phyloP scores from a whole-genome alignment of 352 stramenopile species.

The Albugo laibachii region DNA sequence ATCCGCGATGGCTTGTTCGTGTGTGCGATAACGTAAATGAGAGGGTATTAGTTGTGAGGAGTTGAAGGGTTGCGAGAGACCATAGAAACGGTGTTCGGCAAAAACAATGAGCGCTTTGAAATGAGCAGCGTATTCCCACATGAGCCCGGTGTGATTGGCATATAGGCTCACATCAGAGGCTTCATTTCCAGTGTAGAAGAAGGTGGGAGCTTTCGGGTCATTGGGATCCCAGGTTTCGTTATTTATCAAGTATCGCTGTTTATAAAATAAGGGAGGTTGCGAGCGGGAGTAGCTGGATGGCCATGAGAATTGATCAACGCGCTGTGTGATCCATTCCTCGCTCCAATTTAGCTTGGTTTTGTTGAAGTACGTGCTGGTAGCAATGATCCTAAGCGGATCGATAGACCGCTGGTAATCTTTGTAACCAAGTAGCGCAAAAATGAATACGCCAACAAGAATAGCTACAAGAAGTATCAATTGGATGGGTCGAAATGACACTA shows the following conservation, averaged over 20 bases:
- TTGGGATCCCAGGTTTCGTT: slow-evolving; percentile 56
- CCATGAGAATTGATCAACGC: slow-evolving; percentile 80
- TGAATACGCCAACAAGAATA: too few relatives aligned
- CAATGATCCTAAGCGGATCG: too few relatives aligned
- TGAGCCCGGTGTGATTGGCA: slow-evolving; percentile 86
- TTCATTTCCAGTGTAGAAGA: slow-evolving; percentile 92
- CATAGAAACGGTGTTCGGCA: slow-evolving; percentile 93
- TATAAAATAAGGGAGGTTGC: slow-evolving; percentile 27
- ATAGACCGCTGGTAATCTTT: too few relatives aligned
- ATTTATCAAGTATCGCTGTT: slow-evolving; percentile 82
- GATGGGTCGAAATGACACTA: too few relatives aligned
- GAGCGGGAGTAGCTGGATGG: slow-evolving; percentile 10
- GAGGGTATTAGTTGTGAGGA: slow-evolving; percentile 23
- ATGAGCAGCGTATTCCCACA: slow-evolving; percentile 83
- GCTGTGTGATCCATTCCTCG: slow-evolving; percentile 73
- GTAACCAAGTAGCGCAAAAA: too few relatives aligned
- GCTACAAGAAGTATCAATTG: too few relatives aligned
- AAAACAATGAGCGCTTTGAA: slow-evolving; percentile 87
- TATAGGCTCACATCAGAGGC: slow-evolving; percentile 82
- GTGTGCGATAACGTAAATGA: slow-evolving; percentile 65
- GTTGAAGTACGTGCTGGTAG: slow-evolving; percentile 3
- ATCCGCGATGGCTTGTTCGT: slow-evolving; percentile 87
- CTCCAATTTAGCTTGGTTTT: slow-evolving; percentile 56
- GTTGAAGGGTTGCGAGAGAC: slow-evolving; percentile 69
- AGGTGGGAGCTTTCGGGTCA: slow-evolving; percentile 56